Evolutionary conservation across 139 green algal species (phyloP).

Genomic region (Diplosphaera chodatii): DNA sequence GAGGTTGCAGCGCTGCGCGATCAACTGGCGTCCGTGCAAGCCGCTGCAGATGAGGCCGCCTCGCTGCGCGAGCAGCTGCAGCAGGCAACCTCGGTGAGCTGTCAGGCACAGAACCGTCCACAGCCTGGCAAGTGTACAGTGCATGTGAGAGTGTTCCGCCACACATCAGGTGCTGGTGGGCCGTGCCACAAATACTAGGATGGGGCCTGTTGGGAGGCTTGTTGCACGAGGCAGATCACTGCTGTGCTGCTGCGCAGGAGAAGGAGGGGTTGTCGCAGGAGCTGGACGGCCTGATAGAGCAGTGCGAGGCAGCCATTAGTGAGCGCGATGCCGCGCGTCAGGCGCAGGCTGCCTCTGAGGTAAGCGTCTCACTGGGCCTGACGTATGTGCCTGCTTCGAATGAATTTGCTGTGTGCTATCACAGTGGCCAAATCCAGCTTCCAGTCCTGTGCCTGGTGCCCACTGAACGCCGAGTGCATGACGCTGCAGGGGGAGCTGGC

Average conservation of each 20-base stretch:
- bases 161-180: no score
- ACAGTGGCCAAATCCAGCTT: no score
- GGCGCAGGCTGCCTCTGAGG: neutral
- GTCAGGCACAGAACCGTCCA: neutral
- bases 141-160: no score
- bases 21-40: neutral
- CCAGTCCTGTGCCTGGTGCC: no score
- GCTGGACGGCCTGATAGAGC: slow-evolving; percentile 22
- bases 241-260: slow-evolving; percentile 10
- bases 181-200: no score
- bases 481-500: neutral
- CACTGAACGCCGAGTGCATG: no score
- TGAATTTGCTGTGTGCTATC: no score
- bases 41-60: neutral
- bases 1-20: neutral
- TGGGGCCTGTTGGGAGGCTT: no score
- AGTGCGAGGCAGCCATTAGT: slow-evolving; percentile 9
- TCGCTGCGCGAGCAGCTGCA: neutral
- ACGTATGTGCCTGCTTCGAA: no score
- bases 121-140: no score
- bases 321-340: slow-evolving; percentile 1
- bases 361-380: no score
- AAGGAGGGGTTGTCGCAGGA: slow-evolving; percentile 8
- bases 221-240: no score
- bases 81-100: neutral